Base-by-base conservation (phyloP, 768 basidiomycete species). In the Lactarius sp. region DNA sequence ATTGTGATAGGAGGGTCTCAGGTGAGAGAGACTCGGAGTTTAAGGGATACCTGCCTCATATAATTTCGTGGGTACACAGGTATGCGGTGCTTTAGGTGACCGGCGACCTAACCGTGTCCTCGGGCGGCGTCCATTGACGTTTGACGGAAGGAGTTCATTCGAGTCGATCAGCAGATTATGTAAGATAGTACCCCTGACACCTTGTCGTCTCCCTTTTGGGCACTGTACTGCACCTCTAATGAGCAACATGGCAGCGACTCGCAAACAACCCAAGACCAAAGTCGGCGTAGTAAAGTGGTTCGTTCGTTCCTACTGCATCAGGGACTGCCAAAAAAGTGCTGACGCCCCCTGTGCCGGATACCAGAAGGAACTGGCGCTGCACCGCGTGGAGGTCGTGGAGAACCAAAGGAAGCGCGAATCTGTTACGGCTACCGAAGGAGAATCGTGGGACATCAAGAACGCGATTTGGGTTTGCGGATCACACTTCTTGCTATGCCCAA, bases 361-460 rank as follows among this genome's bases (percentile, higher is more conserved):
- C 22, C 12, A 76, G 65, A 93, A 92, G 70, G 92, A 95, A 71
- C 77, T 85, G 57, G 73, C 70, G 31, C 67, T 85, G 20, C 94
- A 94, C 73, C 76, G 74, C 67, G 80, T 83, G 55, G 92, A 95
- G 76, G 80, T 80, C 5, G 81, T 77, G 65, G 78, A 84, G 39
- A 80, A 83, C 67, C 76, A 83, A 69, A 73, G 72, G 58, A 87
- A 81, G 70, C 76, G 85, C n/a, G 84, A 86, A 67, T 83, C 83
- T 72, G 75, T 88, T 70, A 73, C 82, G 61, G 81, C 80, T 12
- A 81, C 83, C 56, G 81, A 75, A 55, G 73, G 76, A 13, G 82
- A 91, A 67, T 85, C 84, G 47, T 92, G 88, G 89, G 85, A 90
- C 60, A 76, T 88, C 71, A 89, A 83, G 74, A 91, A 86, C 74